Conservation (phyloP, 352 stramenopile genomes). For the Pythium folliculosum region DNA sequence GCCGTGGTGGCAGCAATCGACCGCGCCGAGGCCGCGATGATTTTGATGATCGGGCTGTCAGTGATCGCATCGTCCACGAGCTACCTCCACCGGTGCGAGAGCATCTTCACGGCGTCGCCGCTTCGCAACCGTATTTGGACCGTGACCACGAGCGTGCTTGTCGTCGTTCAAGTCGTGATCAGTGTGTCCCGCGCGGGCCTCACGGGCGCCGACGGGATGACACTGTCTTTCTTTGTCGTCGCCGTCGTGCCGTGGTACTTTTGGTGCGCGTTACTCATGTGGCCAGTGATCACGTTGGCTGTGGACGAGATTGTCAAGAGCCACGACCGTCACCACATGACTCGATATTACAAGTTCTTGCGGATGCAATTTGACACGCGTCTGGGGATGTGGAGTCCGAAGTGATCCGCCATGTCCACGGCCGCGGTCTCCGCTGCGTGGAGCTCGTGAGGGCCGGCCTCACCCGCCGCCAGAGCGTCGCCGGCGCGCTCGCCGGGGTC, state of each 20-base stretch:
- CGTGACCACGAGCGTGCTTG: conserved; percentile 33
- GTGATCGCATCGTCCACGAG: conserved; percentile 70
- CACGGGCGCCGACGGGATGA: conserved; percentile 47
- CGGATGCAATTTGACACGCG: conserved; percentile 89
- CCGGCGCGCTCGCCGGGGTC: too few species aligned
- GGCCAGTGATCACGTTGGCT: conserved; percentile 60
- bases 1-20: conserved; percentile 59
- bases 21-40: conserved; percentile 75
- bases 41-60: conserved; percentile 66
- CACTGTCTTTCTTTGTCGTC: conserved; percentile 49
- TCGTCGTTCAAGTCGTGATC: conserved; percentile 53
- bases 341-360: conserved; percentile 84
- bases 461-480: too few species aligned
- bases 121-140: conserved; percentile 78
- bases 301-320: conserved; percentile 74
- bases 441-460: too few species aligned
- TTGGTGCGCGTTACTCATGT: conserved; percentile 53
- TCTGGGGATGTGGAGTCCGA: conserved; percentile 88
- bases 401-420: conserved; percentile 36
- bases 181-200: conserved; percentile 47
- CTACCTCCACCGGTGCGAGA: conserved; percentile 80
- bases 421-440: too few species aligned
- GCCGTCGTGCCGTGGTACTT: conserved; percentile 61
- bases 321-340: conserved; percentile 73
- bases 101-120: conserved; percentile 63